Base-by-base conservation (phyloP, 2,329 filamentous ascomycete genomes). In the Beauveria brongniartii region DNA sequence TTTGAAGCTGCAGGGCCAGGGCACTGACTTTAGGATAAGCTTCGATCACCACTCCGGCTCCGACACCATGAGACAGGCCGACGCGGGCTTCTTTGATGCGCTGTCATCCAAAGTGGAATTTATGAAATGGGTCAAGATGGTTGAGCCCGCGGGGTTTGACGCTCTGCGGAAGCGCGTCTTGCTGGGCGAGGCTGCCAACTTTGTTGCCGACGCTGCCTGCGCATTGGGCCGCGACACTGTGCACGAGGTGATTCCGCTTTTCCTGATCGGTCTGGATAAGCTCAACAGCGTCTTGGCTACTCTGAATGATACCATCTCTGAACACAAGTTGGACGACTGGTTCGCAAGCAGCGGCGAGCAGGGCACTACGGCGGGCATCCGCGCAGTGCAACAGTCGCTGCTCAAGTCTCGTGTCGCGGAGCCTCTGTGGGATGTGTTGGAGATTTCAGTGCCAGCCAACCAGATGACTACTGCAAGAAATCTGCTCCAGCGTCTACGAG, bases 271-370 rank as follows among this genome's bases (percentile, higher is more conserved):
- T 8, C 24, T 61, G 4, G 58, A 61, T 34, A 61, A 61, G 43
- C 58, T 61, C 18, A 61, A 61, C 34, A 55, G 28, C 22, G 51
- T 55, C 1, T 14, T 61, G 7, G 58, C 58, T 1, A 47, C 22
- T 2, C 18, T 61, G 4, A 55, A 55, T 7, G 43, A 55, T 24
- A 54, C 30, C 6, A 61, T 55, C 5, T 18, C 43, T 1, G 58
- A 61, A 26, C 58, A 61, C 20, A 53, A 53, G 41, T 20, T 59
- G n/a, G 57, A 54, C 28, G 57, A 59, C 48, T 59, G 57, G 57
- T 59, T 59, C 18, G 48, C 57, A 28, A n/a, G 57, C n/a, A 10
- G 26, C n/a, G 50, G 34, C 1, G 57, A 26, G 41, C 26, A 54
- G 37, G 48, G 47, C 41, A 59, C 50, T 7, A 47, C 57, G 37